phyloP scores from a whole-genome alignment of 306 rosid species.

The Calophaca sinica region DNA sequence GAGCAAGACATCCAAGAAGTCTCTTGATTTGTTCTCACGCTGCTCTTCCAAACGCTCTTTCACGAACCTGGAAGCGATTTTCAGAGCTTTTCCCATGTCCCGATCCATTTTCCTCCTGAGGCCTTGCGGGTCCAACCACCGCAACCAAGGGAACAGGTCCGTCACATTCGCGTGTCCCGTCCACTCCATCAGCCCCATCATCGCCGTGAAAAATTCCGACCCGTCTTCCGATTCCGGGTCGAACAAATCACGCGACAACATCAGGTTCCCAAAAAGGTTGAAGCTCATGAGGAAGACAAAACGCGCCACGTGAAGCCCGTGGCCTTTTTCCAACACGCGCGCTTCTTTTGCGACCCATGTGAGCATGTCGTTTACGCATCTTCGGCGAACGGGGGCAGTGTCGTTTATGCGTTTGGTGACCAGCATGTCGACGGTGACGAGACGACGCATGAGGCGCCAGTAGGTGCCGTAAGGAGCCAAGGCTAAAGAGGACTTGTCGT shows the following conservation, averaged over 20 bases:
- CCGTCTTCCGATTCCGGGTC: slow-evolving; percentile 54
- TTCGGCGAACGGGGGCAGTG: slow-evolving; percentile 46
- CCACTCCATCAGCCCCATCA: slow-evolving; percentile 62
- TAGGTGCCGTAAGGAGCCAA: slow-evolving; percentile 69
- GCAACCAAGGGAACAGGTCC: slow-evolving; percentile 62
- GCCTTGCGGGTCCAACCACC: slow-evolving; percentile 65
- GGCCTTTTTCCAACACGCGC: background rate
- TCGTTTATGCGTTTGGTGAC: slow-evolving; percentile 61
- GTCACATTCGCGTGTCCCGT: slow-evolving; percentile 53
- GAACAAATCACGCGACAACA: slow-evolving; percentile 63
- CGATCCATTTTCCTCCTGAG: slow-evolving; percentile 58
- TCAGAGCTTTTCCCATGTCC: slow-evolving; percentile 57
- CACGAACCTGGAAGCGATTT: slow-evolving; percentile 56
- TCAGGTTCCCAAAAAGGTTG: slow-evolving; percentile 65
- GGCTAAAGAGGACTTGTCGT: slow-evolving; percentile 64
- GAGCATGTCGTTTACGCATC: slow-evolving; percentile 61
- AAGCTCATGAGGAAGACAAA: slow-evolving; percentile 64
- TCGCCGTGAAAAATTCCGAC: slow-evolving; percentile 58
- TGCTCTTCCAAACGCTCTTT: slow-evolving; percentile 46
- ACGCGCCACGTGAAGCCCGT: slow-evolving; percentile 59
- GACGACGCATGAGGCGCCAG: slow-evolving; percentile 72
- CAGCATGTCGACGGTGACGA: slow-evolving; percentile 67
- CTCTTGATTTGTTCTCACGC: slow-evolving; percentile 27
- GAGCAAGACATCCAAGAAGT: slow-evolving; percentile 68
- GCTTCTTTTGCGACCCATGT: slow-evolving; percentile 62